Evolutionary conservation across 768 basidiomycete genomes (phyloP).

Genomic region (Suillus luteus): DNA sequence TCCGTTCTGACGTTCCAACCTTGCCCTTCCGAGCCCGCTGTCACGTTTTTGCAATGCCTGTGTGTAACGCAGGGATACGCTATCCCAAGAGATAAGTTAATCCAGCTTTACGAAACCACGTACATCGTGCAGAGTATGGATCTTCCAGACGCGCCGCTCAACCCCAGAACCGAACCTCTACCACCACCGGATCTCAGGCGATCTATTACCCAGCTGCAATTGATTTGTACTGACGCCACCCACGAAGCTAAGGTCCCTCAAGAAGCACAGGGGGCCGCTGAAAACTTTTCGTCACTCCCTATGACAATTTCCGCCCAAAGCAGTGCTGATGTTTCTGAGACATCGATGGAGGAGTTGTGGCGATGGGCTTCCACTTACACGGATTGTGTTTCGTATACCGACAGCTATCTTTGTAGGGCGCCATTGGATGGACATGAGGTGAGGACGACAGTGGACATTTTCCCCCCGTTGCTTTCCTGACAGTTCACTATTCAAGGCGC

Average conservation of each 20-base stretch:
- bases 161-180: conserved; percentile 33
- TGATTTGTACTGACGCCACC: conserved; percentile 41
- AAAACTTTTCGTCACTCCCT: conserved; percentile 32
- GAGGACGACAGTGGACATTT: conserved; percentile 18
- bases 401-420: conserved; percentile 49
- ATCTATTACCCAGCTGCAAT: conserved; percentile 64
- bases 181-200: conserved; percentile 60
- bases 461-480: conserved; percentile 13
- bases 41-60: conserved; percentile 68
- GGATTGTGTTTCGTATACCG: conserved; percentile 55
- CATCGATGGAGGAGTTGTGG: conserved; percentile 26
- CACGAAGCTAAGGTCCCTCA: conserved; percentile 34
- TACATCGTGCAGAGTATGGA: conserved; percentile 25
- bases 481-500: conserved; percentile 18
- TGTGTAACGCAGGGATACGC: conserved; percentile 57
- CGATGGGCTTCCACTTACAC: conserved; percentile 33
- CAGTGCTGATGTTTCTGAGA: conserved; percentile 24
- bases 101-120: conserved; percentile 46
- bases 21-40: conserved; percentile 53
- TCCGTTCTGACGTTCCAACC: conserved; percentile 64
- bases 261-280: conserved; percentile 31
- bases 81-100: conserved; percentile 44
- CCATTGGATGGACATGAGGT: conserved; percentile 43
- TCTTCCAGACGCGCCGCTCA: conserved; percentile 38
- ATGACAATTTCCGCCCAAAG: conserved; percentile 34